These are phyloP conservation scores for Arthrobotrys sphaeroides DNA, from an alignment of 2,329 filamentous ascomycete genomes.

Conservation along the genomic window DNA sequence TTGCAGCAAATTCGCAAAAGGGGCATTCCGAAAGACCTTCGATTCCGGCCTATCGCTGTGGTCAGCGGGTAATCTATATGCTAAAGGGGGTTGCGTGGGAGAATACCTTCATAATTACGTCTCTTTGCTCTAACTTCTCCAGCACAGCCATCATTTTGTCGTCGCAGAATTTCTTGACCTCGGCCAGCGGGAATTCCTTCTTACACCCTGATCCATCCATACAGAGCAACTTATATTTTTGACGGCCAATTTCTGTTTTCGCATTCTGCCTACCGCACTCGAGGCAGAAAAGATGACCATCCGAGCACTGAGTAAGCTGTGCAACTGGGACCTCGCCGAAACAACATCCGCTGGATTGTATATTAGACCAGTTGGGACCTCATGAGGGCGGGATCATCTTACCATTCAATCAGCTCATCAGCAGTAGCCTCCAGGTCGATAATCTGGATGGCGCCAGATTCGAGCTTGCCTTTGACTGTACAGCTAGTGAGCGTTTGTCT, in stretches of 20 bases:
- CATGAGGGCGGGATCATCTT: not conserved
- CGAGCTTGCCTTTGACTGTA: conserved; percentile 53
- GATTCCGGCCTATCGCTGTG: conserved; percentile 67
- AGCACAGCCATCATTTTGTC: conserved; percentile 70
- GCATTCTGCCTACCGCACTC: conserved; percentile 73
- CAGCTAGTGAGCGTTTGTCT: conserved; percentile 38
- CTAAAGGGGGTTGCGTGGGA: not conserved
- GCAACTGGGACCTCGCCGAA: conserved; percentile 73
- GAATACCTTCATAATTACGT: conserved; percentile 65
- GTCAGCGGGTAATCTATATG: not conserved
- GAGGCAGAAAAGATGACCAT: conserved; percentile 73
- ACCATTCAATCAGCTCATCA: conserved; percentile 71
- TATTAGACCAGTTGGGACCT: not conserved
- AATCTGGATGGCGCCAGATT: conserved; percentile 57
- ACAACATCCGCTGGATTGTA: conserved; percentile 70
- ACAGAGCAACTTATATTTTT: conserved; percentile 75
- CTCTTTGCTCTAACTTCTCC: conserved; percentile 75
- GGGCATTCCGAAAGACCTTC: conserved; percentile 79
- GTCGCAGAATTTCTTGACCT: conserved; percentile 70
- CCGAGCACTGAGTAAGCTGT: conserved; percentile 74
- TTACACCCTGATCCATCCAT: conserved; percentile 75
- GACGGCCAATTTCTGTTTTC: conserved; percentile 73
- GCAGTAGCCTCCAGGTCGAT: conserved; percentile 60
- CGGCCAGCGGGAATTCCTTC: conserved; percentile 68
- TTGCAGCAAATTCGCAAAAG: conserved; percentile 82